A percentile compares a stretch with the other conserved stretches of the same genome.
phyloP scores from a whole-genome alignment of 768 basidiomycete genomes.

The Mycena belliarum region DNA sequence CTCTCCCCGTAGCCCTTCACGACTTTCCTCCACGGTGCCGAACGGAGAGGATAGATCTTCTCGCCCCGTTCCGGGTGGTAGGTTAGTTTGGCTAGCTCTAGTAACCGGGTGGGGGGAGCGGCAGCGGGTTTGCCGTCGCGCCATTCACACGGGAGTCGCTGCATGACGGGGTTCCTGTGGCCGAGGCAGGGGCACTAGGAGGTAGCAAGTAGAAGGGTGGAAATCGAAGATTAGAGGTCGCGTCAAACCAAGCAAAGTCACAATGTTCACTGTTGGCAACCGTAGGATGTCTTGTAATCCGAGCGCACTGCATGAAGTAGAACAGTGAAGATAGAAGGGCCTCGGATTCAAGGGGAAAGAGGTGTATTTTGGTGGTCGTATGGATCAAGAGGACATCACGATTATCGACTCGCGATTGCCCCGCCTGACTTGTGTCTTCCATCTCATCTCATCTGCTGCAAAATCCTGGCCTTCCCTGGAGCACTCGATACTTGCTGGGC shows the following conservation, averaged over 20 bases:
- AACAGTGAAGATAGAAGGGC: slow-evolving; percentile 37
- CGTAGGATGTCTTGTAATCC: slow-evolving; percentile 37
- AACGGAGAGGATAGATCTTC: background rate
- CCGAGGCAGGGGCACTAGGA: too few relatives aligned
- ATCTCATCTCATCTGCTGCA: background rate
- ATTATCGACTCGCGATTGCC: background rate
- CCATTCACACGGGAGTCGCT: slow-evolving; percentile 9
- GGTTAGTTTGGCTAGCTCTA: background rate
- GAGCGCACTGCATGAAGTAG: slow-evolving; percentile 29
- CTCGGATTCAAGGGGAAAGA: slow-evolving; percentile 40
- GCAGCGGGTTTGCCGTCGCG: slow-evolving; percentile 1
- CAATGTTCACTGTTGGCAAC: too few relatives aligned
- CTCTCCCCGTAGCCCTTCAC: background rate
- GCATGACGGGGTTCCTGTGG: slow-evolving; percentile 15
- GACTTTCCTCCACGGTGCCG: background rate
- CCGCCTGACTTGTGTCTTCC: background rate
- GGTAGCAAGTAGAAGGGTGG: too few relatives aligned
- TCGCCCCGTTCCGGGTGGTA: background rate
- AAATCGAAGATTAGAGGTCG: too few relatives aligned
- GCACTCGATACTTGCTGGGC: background rate
- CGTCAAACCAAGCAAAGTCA: too few relatives aligned
- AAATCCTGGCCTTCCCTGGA: background rate
- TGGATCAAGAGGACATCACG: background rate
- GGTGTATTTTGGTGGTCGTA: slow-evolving; percentile 26
- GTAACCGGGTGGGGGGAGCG: slow-evolving; percentile 9